Evolutionary conservation across 305 asterid species (phyloP), one percentile per base, ranked within the genome.

Genomic region (Nicotiana rustica): DNA sequence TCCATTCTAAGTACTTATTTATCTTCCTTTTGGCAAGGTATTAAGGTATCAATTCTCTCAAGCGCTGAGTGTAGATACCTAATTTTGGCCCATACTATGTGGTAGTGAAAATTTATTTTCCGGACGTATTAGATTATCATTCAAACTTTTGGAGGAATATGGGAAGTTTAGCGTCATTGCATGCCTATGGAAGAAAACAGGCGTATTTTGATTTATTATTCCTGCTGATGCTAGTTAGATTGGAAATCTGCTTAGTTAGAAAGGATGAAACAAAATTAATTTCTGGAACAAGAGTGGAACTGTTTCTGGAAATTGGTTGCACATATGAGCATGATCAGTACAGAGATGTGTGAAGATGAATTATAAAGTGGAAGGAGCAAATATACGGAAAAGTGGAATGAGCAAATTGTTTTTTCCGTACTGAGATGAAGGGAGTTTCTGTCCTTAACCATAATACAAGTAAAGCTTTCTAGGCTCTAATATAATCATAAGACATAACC

Each of bases 291-390:
- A 21, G 78, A 21, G 17, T 70, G 78, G 47, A 12, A 19, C 21
- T 71, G 36, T 69, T 69, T 69, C 77, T 71, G 78, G 38, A 33
- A 70, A 41, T 70, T 70, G 60, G 78, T 44, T 44, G 60, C 60
- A 57, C 49, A 19, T 71, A 47, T 71, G 21, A 71, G 38, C 64
- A 47, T 44, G 78, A 71, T 71, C 35, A 41, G 60, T 44, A 71
- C 13, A 19, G 1, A 71, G 78, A 41, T 71, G 19, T 13, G 78
- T 21, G 36, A 56, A 44, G 60, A 69, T 70, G 35, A 44, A 10
- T 59, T 71, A 44, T 44, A 71, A 52, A 10, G 61, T 12, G 35
- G 78, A 44, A 44, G 36, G 78, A 71, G 17, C 60, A 71, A 44
- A 10, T 38, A 10, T 41, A 41, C 10, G 10, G 47, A 41, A 41